Percentiles rank a stretch among this genome's conserved stretches.
These are phyloP conservation scores for Magnolia officinalis DNA, from an alignment of 164 flowering plant genomes.

Conservation along the genomic window DNA sequence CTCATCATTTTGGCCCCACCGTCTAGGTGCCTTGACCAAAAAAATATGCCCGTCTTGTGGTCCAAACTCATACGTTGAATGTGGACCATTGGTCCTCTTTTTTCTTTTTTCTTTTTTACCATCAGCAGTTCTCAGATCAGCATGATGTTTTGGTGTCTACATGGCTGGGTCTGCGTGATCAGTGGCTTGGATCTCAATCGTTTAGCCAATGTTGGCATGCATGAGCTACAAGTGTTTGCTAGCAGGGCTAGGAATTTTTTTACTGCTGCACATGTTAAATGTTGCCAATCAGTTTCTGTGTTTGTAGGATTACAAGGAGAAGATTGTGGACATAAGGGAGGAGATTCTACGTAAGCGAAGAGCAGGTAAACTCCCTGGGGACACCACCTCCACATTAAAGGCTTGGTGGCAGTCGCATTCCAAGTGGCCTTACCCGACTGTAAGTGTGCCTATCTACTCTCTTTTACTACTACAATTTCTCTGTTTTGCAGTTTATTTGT, in stretches of 20 bases:
- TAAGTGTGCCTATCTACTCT: constrained; percentile 22
- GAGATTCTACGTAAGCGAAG: constrained; percentile 76
- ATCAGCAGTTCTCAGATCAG: neutral
- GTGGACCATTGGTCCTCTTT: too few species aligned
- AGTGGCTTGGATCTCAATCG: neutral
- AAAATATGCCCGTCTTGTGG: too few species aligned
- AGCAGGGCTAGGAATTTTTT: too few species aligned
- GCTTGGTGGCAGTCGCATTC: constrained; percentile 90
- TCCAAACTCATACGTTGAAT: too few species aligned
- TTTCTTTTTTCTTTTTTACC: too few species aligned
- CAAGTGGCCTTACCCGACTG: constrained; percentile 93
- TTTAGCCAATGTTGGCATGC: too few species aligned
- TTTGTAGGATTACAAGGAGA: constrained; percentile 74
- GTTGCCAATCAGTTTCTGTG: neutral
- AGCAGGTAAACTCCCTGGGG: constrained; percentile 86
- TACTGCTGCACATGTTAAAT: neutral
- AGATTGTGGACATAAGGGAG: constrained; percentile 71
- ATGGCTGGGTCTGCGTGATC: neutral
- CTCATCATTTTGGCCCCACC: too few species aligned
- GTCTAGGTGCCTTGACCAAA: too few species aligned
- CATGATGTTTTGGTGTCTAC: neutral
- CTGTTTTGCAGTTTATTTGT: neutral
- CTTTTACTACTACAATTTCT: neutral
- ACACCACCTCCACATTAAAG: constrained; percentile 70
- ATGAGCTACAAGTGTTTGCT: too few species aligned